Conservation (phyloP, 306 rosid genomes). For the Medicago ruthenica region DNA sequence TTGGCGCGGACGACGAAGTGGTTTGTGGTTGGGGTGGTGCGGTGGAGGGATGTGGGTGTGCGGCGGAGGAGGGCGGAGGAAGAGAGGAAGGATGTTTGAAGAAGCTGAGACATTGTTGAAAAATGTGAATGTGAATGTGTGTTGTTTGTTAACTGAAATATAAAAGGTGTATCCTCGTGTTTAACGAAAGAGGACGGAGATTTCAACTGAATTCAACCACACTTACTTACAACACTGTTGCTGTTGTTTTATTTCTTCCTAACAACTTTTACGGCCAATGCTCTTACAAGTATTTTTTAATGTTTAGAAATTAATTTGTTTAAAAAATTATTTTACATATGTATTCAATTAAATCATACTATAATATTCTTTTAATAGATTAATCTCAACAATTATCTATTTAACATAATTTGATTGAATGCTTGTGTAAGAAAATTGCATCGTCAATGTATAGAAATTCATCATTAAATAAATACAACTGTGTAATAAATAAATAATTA, state of each 20-base stretch:
- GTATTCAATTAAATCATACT: no score
- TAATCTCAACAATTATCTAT: no score
- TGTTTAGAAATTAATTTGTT: no score
- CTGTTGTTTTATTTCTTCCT: background rate
- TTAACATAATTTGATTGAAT: no score
- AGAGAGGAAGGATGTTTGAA: slow-evolving; percentile 58
- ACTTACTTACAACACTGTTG: background rate
- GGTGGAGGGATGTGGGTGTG: slow-evolving; percentile 10
- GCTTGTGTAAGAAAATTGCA: no score
- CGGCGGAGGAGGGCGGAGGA: slow-evolving; percentile 41
- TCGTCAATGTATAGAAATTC: no score
- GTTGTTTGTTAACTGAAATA: background rate
- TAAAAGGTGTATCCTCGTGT: slow-evolving; percentile 48
- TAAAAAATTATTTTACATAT: no score
- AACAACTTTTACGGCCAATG: background rate
- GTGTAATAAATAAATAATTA: no score
- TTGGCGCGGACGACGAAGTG: slow-evolving; percentile 58
- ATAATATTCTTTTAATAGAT: no score
- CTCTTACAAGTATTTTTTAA: no score
- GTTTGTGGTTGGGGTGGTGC: background rate
- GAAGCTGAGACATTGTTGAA: slow-evolving; percentile 79
- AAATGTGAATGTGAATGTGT: background rate
- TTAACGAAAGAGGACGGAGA: slow-evolving; percentile 89
- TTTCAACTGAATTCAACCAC: slow-evolving; percentile 53
- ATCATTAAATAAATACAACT: no score